A percentile compares a stretch with the other conserved stretches of the same genome.
Conservation (phyloP, 257 asterid genomes). For the Solanum chmielewskii region DNA sequence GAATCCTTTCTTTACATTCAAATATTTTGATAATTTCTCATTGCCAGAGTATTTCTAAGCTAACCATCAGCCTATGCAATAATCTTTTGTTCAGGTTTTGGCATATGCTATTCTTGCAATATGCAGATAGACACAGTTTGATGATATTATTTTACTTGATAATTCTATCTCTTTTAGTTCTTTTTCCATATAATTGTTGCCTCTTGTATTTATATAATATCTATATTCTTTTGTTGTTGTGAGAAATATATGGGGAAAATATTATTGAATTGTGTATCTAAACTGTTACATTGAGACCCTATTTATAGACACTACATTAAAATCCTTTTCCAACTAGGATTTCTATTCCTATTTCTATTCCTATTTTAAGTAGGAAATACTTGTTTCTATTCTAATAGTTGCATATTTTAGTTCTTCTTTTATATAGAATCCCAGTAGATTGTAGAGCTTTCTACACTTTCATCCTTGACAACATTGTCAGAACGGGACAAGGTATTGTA, state of each 20-base stretch:
- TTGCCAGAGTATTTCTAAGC: not conserved
- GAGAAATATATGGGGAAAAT: too few relatives aligned
- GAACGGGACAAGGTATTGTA: not conserved
- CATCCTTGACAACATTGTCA: not conserved
- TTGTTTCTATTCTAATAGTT: too few relatives aligned
- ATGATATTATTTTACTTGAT: not conserved
- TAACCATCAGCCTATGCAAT: not conserved
- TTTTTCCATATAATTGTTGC: not conserved
- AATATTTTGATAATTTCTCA: not conserved
- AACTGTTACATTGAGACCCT: too few relatives aligned
- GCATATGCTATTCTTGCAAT: not conserved
- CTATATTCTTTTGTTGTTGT: not conserved
- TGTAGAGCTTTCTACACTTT: not conserved
- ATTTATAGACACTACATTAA: too few relatives aligned
- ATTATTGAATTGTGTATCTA: too few relatives aligned
- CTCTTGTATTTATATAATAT: not conserved
- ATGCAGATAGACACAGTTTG: not conserved
- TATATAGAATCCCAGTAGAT: not conserved
- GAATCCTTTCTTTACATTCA: not conserved
- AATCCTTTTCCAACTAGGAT: too few relatives aligned
- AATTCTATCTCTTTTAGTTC: not conserved
- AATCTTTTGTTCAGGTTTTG: not conserved
- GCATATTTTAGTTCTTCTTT: not conserved
- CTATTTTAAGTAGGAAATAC: too few relatives aligned
- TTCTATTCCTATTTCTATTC: too few relatives aligned